Percentiles rank a stretch among this genome's conserved stretches.
Conservation (phyloP, 306 rosid species). For the Cucurbita argyrosperma region DNA sequence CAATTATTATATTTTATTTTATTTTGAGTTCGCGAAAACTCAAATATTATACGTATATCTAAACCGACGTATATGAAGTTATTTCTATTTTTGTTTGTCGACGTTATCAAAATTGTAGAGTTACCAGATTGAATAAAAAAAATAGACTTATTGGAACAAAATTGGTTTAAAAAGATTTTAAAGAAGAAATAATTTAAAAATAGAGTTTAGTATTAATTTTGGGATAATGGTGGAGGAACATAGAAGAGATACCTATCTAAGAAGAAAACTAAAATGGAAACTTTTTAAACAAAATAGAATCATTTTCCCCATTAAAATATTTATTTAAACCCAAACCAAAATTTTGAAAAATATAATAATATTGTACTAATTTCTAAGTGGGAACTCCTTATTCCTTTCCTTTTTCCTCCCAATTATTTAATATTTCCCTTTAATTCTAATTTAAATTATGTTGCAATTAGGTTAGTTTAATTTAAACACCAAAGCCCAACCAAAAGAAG, state of each 20-base stretch:
- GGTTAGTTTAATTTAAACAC: not conserved
- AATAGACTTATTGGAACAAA: no score
- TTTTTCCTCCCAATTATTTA: not conserved
- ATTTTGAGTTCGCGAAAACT: no score
- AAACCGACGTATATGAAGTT: no score
- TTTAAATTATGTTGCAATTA: not conserved
- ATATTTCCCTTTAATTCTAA: not conserved
- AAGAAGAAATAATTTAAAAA: no score
- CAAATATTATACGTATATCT: no score
- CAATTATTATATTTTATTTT: no score
- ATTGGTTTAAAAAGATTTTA: no score
- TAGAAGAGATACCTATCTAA: not conserved
- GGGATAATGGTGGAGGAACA: conserved; percentile 3
- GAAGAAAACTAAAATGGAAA: conserved; percentile 2
- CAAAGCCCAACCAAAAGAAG: conserved; percentile 1
- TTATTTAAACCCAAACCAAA: not conserved
- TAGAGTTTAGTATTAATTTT: not conserved
- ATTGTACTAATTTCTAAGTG: not conserved
- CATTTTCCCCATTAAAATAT: not conserved
- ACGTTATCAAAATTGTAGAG: no score
- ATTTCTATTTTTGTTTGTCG: no score
- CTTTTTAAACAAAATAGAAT: not conserved
- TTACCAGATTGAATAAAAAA: no score
- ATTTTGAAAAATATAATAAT: not conserved
- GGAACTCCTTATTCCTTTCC: conserved; percentile 2